phyloP scores from a whole-genome alignment of 805 yeast species.

The Priceomyces melissophilus region DNA sequence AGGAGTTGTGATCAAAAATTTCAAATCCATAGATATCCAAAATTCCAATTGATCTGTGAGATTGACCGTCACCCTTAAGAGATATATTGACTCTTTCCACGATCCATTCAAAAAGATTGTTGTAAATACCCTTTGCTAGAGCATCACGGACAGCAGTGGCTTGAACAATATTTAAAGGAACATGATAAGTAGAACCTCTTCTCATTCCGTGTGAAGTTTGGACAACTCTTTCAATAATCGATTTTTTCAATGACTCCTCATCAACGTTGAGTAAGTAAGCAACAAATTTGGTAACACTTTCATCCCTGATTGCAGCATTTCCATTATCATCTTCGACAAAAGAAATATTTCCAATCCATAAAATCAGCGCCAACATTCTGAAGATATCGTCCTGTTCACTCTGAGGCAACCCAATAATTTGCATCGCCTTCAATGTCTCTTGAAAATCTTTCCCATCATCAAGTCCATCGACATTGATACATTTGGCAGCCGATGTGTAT shows the following conservation, averaged over 20 bases:
- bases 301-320: conserved; percentile 76
- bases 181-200: conserved; percentile 91
- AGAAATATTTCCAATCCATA: conserved; percentile 93
- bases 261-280: conserved; percentile 87
- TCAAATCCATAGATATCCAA: conserved; percentile 96
- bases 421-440: conserved; percentile 86
- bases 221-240: conserved; percentile 76
- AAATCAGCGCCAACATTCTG: conserved; percentile 73
- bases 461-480: conserved; percentile 81
- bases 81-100: conserved; percentile 87
- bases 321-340: conserved; percentile 87
- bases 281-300: conserved; percentile 89
- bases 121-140: conserved; percentile 89
- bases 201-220: conserved; percentile 88
- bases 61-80: conserved; percentile 40
- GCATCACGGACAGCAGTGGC: conserved; percentile 96
- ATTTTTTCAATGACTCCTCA: conserved; percentile 57
- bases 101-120: conserved; percentile 93
- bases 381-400: conserved; percentile 89
- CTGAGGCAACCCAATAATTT: conserved; percentile 75
- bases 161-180: conserved; percentile 86
- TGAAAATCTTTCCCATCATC: conserved; percentile 77
- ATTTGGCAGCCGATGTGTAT: conserved; percentile 83
- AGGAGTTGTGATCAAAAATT: conserved; percentile 90
- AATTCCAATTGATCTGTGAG: conserved; percentile 76